These are phyloP conservation scores for Suillus clintonianus DNA, from an alignment of 768 basidiomycete genomes.

Conservation along the genomic window DNA sequence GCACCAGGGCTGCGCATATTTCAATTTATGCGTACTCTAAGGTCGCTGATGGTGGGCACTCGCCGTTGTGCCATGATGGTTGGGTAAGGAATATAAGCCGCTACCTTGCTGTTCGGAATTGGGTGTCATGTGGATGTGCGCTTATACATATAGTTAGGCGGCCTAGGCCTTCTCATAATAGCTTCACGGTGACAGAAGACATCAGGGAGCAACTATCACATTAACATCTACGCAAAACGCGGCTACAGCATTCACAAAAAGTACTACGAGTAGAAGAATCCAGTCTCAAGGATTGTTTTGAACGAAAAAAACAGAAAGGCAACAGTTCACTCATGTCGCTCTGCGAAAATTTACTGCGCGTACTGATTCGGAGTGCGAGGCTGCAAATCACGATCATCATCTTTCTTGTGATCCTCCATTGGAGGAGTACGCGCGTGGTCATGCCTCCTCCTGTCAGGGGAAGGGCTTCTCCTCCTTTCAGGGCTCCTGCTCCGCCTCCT, in stretches of 20 bases:
- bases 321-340: background rate
- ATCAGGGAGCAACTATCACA: background rate
- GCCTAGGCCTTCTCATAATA: background rate
- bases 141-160: background rate
- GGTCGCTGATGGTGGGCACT: slow-evolving; percentile 36
- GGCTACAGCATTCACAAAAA: slow-evolving; percentile 2
- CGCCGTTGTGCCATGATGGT: slow-evolving; percentile 26
- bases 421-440: slow-evolving; percentile 58
- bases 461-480: slow-evolving; percentile 47
- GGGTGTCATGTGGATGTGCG: background rate
- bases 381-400: slow-evolving; percentile 51
- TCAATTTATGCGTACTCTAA: slow-evolving; percentile 25
- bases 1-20: slow-evolving; percentile 4
- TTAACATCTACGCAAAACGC: slow-evolving; percentile 4
- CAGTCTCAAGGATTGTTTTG: background rate
- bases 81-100: background rate
- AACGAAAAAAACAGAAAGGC: background rate
- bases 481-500: slow-evolving; percentile 52
- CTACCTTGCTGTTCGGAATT: no score
- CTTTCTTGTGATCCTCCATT: slow-evolving; percentile 41
- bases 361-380: slow-evolving; percentile 58
- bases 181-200: background rate
- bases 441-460: slow-evolving; percentile 44
- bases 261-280: slow-evolving; percentile 8
- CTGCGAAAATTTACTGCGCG: slow-evolving; percentile 27